Percentiles rank a stretch among this genome's conserved stretches.
phyloP scores from a whole-genome alignment of 441 rosid species.

The Euphorbia corollata region DNA sequence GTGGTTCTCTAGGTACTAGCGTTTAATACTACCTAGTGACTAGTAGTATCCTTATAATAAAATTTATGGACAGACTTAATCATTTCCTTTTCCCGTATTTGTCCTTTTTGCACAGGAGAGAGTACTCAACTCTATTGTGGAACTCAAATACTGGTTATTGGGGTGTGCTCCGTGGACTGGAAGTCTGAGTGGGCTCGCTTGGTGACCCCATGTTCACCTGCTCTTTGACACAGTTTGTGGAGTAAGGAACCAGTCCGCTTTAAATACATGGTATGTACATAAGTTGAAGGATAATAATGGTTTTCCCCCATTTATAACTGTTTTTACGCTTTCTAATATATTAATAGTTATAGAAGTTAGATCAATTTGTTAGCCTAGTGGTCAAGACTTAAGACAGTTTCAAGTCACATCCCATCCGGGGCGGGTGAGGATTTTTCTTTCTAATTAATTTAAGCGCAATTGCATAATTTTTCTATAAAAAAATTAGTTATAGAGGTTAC shows the following conservation, averaged over 20 bases:
- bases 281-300: conserved; percentile 3
- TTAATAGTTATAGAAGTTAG: too few species aligned
- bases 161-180: conserved; percentile 21
- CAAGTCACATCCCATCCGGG: too few species aligned
- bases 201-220: conserved; percentile 20
- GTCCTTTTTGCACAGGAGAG: conserved; percentile 25
- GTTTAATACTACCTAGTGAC: conserved; percentile 6
- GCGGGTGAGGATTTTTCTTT: too few species aligned
- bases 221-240: conserved; percentile 13
- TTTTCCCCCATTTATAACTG: background rate
- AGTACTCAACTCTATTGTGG: conserved; percentile 11
- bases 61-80: conserved; percentile 19
- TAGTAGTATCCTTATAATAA: conserved; percentile 19
- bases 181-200: conserved; percentile 13
- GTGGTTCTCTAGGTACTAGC: conserved; percentile 17
- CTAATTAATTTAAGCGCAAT: too few species aligned
- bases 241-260: conserved; percentile 17
- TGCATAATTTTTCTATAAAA: too few species aligned
- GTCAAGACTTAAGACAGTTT: too few species aligned
- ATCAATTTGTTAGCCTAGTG: too few species aligned
- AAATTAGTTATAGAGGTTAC: background rate
- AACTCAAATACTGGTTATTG: conserved; percentile 6
- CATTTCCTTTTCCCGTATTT: conserved; percentile 24
- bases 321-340: too few species aligned
- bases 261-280: conserved; percentile 15